Conservation (phyloP, 1,139 yeast species). For the Saccharomyces pastorianus region DNA sequence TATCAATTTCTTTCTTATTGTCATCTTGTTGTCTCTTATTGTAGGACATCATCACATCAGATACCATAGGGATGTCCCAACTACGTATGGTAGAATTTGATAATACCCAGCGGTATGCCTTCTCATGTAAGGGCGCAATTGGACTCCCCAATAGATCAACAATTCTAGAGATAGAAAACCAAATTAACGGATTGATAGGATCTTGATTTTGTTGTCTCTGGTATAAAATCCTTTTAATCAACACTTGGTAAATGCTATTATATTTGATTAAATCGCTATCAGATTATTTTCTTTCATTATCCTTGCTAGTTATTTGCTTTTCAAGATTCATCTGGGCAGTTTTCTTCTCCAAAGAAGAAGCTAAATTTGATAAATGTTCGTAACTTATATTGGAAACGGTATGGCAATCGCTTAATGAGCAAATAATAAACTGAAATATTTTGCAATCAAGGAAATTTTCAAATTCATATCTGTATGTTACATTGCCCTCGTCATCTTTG, state of each 20-base stretch:
- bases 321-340: not conserved
- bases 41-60: constrained; percentile 36
- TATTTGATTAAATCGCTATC: constrained; percentile 46
- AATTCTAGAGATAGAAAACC: constrained; percentile 46
- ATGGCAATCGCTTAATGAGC: constrained; percentile 49
- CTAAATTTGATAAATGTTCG: constrained; percentile 38
- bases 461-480: constrained; percentile 40
- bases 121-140: constrained; percentile 69
- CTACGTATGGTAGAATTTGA: constrained; percentile 39
- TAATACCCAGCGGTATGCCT: constrained; percentile 52
- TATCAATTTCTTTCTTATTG: constrained; percentile 32
- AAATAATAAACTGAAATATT: constrained; percentile 49
- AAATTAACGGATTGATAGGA: constrained; percentile 35
- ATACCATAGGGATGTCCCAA: constrained; percentile 59
- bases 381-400: constrained; percentile 42
- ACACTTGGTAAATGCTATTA: constrained; percentile 46
- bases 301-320: not conserved
- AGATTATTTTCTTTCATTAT: constrained; percentile 19
- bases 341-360: constrained; percentile 30
- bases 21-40: not conserved
- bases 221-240: constrained; percentile 52
- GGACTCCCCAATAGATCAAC: constrained; percentile 52
- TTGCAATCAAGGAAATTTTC: constrained; percentile 52
- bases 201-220: constrained; percentile 17
- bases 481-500: constrained; percentile 28